Evolutionary conservation across 2,329 filamentous ascomycete genomes (phyloP).

Genomic region (Fusarium verticillioides): DNA sequence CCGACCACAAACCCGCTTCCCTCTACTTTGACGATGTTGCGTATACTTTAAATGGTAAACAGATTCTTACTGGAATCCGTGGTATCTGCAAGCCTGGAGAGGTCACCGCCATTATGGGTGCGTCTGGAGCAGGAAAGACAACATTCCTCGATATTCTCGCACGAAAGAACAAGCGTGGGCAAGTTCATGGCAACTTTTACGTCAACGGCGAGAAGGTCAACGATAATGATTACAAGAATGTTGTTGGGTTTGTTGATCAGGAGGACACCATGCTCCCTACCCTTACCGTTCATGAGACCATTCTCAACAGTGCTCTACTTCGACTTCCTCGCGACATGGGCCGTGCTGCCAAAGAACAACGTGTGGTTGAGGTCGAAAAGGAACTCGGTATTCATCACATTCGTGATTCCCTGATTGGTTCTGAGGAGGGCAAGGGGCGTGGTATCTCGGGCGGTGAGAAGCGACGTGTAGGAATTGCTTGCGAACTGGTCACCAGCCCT

Average conservation of each 20-base stretch:
- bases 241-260: slow-evolving; percentile 97
- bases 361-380: slow-evolving; percentile 91
- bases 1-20: slow-evolving; percentile 90
- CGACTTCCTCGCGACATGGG: slow-evolving; percentile 95
- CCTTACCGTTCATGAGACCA: slow-evolving; percentile 96
- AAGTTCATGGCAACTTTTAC: slow-evolving; percentile 82
- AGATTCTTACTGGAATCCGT: slow-evolving; percentile 82
- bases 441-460: slow-evolving; percentile 98
- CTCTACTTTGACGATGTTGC: slow-evolving; percentile 89
- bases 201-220: slow-evolving; percentile 92
- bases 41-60: slow-evolving; percentile 87
- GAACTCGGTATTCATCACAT: slow-evolving; percentile 96
- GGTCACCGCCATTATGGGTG: slow-evolving; percentile 96
- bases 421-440: slow-evolving; percentile 91
- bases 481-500: slow-evolving; percentile 95
- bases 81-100: slow-evolving; percentile 96
- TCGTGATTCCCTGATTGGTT: slow-evolving; percentile 93
- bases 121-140: slow-evolving; percentile 96
- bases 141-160: slow-evolving; percentile 96
- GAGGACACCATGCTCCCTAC: slow-evolving; percentile 97
- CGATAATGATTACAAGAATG: slow-evolving; percentile 86
- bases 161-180: slow-evolving; percentile 93
- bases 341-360: slow-evolving; percentile 85
- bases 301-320: slow-evolving; percentile 90
- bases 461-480: slow-evolving; percentile 94